phyloP scores from a whole-genome alignment of 2,329 filamentous ascomycete genomes.

The Amesomyces nigricolor region DNA sequence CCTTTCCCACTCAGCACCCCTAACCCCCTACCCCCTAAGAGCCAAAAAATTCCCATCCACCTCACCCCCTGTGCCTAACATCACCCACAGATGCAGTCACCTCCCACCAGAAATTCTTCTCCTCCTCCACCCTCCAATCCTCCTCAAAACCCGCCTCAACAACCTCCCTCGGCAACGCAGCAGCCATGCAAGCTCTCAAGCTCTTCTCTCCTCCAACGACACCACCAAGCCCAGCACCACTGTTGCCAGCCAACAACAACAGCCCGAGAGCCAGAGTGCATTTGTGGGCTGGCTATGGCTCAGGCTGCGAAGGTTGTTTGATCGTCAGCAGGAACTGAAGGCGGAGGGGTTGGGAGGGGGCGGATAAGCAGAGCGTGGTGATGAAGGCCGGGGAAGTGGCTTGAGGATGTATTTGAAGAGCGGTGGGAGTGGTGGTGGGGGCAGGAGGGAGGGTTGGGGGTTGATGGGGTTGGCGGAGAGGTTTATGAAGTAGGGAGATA shows the following conservation, averaged over 20 bases:
- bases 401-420: slow-evolving; percentile 88
- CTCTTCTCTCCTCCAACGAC: slow-evolving; percentile 47
- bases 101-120: slow-evolving; percentile 71
- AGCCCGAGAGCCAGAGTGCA: slow-evolving; percentile 53
- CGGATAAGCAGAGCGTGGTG: slow-evolving; percentile 75
- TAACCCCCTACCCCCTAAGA: not conserved
- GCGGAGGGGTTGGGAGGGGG: slow-evolving; percentile 47
- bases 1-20: too few species aligned
- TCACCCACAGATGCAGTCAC: slow-evolving; percentile 54
- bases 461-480: slow-evolving; percentile 44
- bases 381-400: slow-evolving; percentile 79
- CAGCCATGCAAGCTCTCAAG: slow-evolving; percentile 76
- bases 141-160: slow-evolving; percentile 45
- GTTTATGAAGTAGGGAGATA: slow-evolving; percentile 34
- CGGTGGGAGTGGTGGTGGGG: slow-evolving; percentile 46
- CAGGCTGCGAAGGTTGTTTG: slow-evolving; percentile 74
- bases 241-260: slow-evolving; percentile 32
- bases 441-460: slow-evolving; percentile 38
- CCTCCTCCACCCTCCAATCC: slow-evolving; percentile 38
- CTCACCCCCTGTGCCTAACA: not conserved
- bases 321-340: slow-evolving; percentile 46
- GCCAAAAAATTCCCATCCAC: not conserved
- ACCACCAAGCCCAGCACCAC: slow-evolving; percentile 31
- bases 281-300: slow-evolving; percentile 81
- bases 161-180: slow-evolving; percentile 60